Evolutionary conservation across 345 rosid genomes (phyloP), one percentile per base, ranked within the genome.

Genomic region (Bruguiera parviflora): DNA sequence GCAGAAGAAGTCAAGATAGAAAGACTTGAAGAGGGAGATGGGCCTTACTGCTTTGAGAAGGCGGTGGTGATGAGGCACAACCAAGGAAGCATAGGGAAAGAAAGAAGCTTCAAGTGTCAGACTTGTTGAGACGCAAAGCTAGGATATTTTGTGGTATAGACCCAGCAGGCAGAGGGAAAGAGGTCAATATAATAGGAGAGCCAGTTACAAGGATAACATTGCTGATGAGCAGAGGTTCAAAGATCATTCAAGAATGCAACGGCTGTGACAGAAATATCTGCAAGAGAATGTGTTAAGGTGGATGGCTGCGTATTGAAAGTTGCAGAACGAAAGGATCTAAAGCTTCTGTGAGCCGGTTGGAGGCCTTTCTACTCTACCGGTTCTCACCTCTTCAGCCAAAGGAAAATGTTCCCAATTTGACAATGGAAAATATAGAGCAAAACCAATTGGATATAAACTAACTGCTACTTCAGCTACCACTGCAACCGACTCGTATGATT

Each of bases 311-410:
- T 43, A 24, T 32, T 78, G 62, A 69, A 70, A 28, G 81, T 84
- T 18, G 82, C 66, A 61, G 78, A 78, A 16, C 80, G 83, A 0
- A 83, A 84, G 69, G 78, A 84, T 56, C 72, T 78, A 39, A 27
- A 76, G 56, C 66, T 84, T 84, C 70, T 78, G 83, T 25, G 85
- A 82, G 25, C 87, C 79, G 83, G 84, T 83, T 62, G 31, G 72
- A 37, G 28, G 2, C 53, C 8, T 51, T 8, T 33, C 32, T n/a
- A 7, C 32, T 16, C 27, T 27, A 31, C 39, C 3, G 59, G 29
- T 21, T 56, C 46, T 39, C 46, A 9, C 46, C 15, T 10, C 13
- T 39, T 39, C 10, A 39, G 46, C 16, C 46, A 39, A 39, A 39
- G 15, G 46, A 10, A 39, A 10, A 10, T 10, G 4, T 11, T 39